These are phyloP conservation scores for Starmerella lactis-condensi DNA, from an alignment of 805 yeast species.

Conservation along the genomic window DNA sequence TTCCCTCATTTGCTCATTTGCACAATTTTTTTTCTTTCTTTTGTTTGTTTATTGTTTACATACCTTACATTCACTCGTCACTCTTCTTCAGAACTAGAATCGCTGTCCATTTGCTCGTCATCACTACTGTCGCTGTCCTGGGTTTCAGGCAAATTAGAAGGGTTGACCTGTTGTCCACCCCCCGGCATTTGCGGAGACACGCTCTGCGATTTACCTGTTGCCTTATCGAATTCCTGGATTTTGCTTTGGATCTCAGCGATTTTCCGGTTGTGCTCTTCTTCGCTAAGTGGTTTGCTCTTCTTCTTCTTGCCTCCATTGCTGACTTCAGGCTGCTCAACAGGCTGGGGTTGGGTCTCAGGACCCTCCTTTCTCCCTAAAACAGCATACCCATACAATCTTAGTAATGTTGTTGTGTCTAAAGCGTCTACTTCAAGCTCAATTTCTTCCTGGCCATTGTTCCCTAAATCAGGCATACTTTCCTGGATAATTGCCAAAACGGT, in stretches of 20 bases:
- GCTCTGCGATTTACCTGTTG: conserved; percentile 10
- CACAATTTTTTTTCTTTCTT: no score
- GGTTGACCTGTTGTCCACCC: not conserved
- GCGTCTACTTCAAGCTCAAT: conserved; percentile 92
- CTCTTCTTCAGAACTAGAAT: conserved; percentile 24
- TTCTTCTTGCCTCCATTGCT: no score
- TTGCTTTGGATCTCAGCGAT: conserved; percentile 56
- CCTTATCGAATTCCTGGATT: conserved; percentile 46
- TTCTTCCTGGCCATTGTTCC: conserved; percentile 55
- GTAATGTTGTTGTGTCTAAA: conserved; percentile 63
- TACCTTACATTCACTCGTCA: no score
- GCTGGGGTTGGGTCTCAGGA: not conserved
- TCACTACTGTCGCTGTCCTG: conserved; percentile 17
- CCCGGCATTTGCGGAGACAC: conserved; percentile 3
- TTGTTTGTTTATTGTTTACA: no score
- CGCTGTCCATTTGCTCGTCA: conserved; percentile 16
- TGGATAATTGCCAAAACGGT: conserved; percentile 72
- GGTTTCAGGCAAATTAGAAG: conserved; percentile 1
- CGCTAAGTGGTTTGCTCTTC: conserved; percentile 32
- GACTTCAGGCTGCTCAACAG: no score
- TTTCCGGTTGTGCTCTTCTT: conserved; percentile 47
- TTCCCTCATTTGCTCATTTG: no score
- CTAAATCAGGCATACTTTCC: conserved; percentile 49
- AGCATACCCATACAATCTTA: conserved; percentile 70
- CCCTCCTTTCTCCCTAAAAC: conserved; percentile 24